Evolutionary conservation across 2,329 filamentous ascomycete species (phyloP), one percentile per base, ranked within the genome.

Genomic region (Neophaeococcomyces aloes): DNA sequence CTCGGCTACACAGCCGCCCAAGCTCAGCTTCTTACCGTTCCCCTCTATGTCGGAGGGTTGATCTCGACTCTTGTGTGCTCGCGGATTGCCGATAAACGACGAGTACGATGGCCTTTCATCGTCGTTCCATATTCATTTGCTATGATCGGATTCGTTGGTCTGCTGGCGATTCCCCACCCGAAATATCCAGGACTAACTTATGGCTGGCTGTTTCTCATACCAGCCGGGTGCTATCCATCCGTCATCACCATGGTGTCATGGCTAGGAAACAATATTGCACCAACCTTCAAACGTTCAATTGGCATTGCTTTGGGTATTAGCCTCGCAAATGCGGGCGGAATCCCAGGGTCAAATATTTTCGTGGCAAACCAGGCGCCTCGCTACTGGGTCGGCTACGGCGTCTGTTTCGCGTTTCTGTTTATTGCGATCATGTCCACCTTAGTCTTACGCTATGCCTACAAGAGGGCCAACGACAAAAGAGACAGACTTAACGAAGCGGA

Each of bases 281-380:
- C 71, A 3, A 69, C 72, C 55, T 74, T 70, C 57, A 75, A 75
- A 58, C 63, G 71, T 10, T 59, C 64, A 2, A 61, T 76, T 15
- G 64, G 67, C 4, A 65, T 71, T 15, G 74, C 72, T 10, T 64
- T 75, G 48, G 68, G 68, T 61, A 65, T 72, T 18, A 58, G 59
- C 5, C 49, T 61, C 17, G 59, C 58, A 1, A 61, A 62, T 40
- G 56, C 53, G 23, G 58, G 59, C 21, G 59, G 59, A 2, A 42
- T 62, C 3, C 56, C 61, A 27, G 59, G 59, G 4, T 61, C 58
- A 32, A 61, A 61, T 45, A 50, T 62, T 42, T 61, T 59, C 46
- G 50, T 59, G 25, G 44, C 53, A 19, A 47, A 46, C 6, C 57
- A 62, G 37, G 56, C 56, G 4, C 59, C 58, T 2, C 43, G 39